Base-by-base conservation (phyloP, 164 flowering plant species). In the Sextonia rubra region DNA sequence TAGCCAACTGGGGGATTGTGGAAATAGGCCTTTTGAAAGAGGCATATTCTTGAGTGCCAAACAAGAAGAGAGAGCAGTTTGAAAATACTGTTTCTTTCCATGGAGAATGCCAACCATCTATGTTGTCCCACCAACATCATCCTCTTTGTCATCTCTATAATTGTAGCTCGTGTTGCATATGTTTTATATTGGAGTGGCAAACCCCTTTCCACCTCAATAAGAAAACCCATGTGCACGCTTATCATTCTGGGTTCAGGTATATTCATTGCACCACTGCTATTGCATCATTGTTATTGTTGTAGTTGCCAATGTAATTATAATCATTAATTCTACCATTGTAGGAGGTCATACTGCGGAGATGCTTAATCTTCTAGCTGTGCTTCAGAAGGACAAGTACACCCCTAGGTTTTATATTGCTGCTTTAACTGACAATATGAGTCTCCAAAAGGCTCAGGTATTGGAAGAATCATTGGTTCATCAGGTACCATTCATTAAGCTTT, bases 331-430 rank as follows among this genome's bases (percentile, higher is more conserved):
- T 48, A 27, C 48, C 68, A 15, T 61, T 82, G 73, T 60, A 94
- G 98, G 99, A 30, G 99, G 99, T 58, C 98, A 95, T 79, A 95
- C 99, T 0, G 98, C 98, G 1, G 99, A 96, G 90, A 90, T 96
- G 95, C 73, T 96, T n/a, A 92, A 92, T 83, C 85, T 93, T 25
- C 66, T 95, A 61, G 69, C 78, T 1, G 91, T 82, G 47, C 81
- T 96, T 81, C 83, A 83, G 29, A 87, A 73, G 75, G 91, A 88
- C 52, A 85, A 85, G 77, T 92, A 90, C 75, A 69, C 64, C 8
- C 95, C 97, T 6, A 81, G 99, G 77, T 83, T 75, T 68, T 93
- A 96, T 69, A 69, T 93, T 73, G 94, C 98, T 12, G 97, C 98
- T 74, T 88, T 87, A 4, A 90, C 98, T 63, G 97, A 96, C 83